Base-by-base conservation (phyloP, 2,329 filamentous ascomycete species). In the Aspergillus aculeatus region DNA sequence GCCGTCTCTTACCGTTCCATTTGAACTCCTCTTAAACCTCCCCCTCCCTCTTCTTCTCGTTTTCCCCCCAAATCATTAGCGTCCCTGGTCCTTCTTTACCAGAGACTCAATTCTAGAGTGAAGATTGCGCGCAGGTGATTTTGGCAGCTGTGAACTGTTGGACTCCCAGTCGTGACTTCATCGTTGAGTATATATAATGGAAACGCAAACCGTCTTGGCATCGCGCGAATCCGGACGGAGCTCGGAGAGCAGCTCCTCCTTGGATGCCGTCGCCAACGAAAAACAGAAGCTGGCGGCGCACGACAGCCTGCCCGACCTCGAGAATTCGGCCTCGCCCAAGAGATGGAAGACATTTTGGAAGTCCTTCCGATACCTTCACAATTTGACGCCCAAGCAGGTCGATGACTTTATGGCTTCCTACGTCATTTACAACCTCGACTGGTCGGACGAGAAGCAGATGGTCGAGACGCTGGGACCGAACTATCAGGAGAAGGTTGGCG, bases 391-490 rank as follows among this genome's bases (percentile, higher is more conserved):
- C 7, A 78, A 82, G 67, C 73, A 84, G 62, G 81, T 84, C 3
- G 80, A 83, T 57, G 81, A 83, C 62, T 84, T 82, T 69, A 84
- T 84, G 82, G 80, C 80, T 2, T 84, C 82, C 5, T 84, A 84
- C 62, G 76, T 82, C 66, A 84, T 84, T 65, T 84, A 84, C 73
- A 83, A 82, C 64, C 76, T 83, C 1, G 82, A 84, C 71, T 84
- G 82, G 82, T 80, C 77, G 16, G 73, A 84, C 62, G 79, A 83
- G 68, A 66, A 74, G 26, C 72, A 78, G 59, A 84, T 84, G 81
- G 65, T 80, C 16, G 73, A 75, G 21, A 74, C 75, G 0, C 73
- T 84, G 6, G 82, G 82, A 1, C 75, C 78, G 2, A 71, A 82
- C 61, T 84, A 84, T 67, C 79, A 80, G 65, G 67, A 79, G 47